A percentile compares a stretch with the other conserved stretches of the same genome.
phyloP scores from a whole-genome alignment of 306 rosid genomes.

The Datisca glomerata region DNA sequence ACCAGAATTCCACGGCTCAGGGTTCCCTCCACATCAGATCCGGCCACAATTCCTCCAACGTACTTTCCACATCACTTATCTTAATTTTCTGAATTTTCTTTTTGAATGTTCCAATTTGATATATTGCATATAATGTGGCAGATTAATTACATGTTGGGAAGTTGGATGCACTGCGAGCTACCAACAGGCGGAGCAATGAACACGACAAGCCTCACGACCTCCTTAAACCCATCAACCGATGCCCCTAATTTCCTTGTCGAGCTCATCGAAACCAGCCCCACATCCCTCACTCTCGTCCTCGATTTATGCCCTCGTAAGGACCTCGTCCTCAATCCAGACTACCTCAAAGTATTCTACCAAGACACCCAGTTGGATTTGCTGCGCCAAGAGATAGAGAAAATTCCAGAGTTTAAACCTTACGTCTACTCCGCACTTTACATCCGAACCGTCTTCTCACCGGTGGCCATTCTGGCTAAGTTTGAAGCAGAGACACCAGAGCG shows the following conservation, averaged over 20 bases:
- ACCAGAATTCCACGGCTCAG: conserved; percentile 22
- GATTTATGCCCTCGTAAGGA: conserved; percentile 68
- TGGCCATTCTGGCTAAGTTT: conserved; percentile 31
- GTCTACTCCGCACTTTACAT: conserved; percentile 55
- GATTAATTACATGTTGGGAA: conserved; percentile 66
- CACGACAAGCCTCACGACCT: conserved; percentile 60
- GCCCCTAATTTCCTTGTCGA: conserved; percentile 75
- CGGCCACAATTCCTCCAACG: conserved; percentile 35
- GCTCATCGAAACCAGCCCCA: conserved; percentile 56
- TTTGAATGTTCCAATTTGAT: too few relatives aligned
- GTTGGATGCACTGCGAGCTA: conserved; percentile 64
- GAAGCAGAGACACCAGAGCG: conserved; percentile 28
- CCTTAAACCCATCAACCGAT: conserved; percentile 48
- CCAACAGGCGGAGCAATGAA: conserved; percentile 74
- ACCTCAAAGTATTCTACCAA: conserved; percentile 67
- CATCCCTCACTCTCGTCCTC: conserved; percentile 46
- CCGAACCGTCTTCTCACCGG: conserved; percentile 40
- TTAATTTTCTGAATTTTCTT: neutral
- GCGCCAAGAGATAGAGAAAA: conserved; percentile 33
- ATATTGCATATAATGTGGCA: conserved; percentile 30
- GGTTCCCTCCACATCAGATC: conserved; percentile 51
- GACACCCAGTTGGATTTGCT: conserved; percentile 46
- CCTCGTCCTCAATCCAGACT: conserved; percentile 46
- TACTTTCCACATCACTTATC: too few relatives aligned
- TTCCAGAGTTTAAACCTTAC: conserved; percentile 52